Conservation (phyloP, 2,329 filamentous ascomycete species). For the Fusarium dimerum region DNA sequence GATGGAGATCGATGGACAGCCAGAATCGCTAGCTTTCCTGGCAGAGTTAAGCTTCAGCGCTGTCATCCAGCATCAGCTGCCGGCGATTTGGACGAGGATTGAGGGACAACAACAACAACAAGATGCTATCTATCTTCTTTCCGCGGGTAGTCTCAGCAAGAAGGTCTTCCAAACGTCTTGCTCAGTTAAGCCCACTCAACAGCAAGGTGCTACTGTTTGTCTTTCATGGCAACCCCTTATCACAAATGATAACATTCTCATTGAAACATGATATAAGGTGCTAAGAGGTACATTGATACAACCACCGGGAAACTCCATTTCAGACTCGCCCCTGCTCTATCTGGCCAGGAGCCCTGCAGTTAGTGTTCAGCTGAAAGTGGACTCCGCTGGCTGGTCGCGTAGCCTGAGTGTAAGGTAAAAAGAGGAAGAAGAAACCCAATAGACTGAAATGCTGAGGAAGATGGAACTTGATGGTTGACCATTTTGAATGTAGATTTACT, state of each 20-base stretch:
- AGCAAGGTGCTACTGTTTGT: not conserved
- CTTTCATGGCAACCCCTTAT: not conserved
- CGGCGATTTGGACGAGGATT: too few species aligned
- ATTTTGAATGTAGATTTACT: not conserved
- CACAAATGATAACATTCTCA: not conserved
- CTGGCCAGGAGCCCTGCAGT: constrained; percentile 2
- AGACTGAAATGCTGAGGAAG: not conserved
- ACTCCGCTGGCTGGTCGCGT: constrained; percentile 16
- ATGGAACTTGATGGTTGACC: not conserved
- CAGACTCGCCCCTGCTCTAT: not conserved
- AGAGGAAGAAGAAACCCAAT: not conserved
- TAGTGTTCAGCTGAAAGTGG: constrained; percentile 10
- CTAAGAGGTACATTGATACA: not conserved
- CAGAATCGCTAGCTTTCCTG: constrained; percentile 22
- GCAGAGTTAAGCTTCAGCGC: constrained; percentile 5
- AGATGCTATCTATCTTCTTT: constrained; percentile 2
- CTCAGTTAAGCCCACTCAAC: not conserved
- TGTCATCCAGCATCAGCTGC: not conserved
- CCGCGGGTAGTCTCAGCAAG: constrained; percentile 8
- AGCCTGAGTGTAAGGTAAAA: constrained; percentile 3
- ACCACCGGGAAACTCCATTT: constrained; percentile 12
- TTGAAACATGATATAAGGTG: constrained; percentile 1
- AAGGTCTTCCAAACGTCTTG: not conserved
- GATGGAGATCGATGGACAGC: constrained; percentile 15
- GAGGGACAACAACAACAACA: constrained; percentile 2